Evolutionary conservation across 306 rosid species (phyloP), one percentile per base, ranked within the genome.

Genomic region (Trichosanthes cucumerina): DNA sequence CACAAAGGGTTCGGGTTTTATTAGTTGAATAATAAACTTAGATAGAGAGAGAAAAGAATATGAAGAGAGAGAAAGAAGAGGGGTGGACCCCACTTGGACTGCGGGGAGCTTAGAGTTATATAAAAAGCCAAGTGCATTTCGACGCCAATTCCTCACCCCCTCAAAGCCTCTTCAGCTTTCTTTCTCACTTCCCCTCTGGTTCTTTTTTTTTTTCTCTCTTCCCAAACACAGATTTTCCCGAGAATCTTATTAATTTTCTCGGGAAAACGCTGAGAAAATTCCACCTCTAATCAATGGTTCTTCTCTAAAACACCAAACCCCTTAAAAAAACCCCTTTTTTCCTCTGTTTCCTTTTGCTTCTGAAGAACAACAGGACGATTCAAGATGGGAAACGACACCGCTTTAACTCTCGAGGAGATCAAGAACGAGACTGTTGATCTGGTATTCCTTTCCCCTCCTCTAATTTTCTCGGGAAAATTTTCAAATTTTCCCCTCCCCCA

Each of bases 361-460:
- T 23, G 9, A 5, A 46, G 56, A 18, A 33, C 43, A 39, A 57
- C 15, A 23, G 14, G 9, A 3, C 7, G 43, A 59, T 14, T 64
- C 56, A 47, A 31, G 43, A 78, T 78, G 80, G 80, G 72, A 31
- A 78, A 78, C 59, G 80, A 78, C 39, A 60, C 64, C 19, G 82
- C 79, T 4, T 87, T 89, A 73, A 80, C 66, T 43, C 96, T 94
- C 1, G 97, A 93, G 70, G 90, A 87, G 87, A 90, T 93, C 86
- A 91, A 86, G 87, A 93, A 93, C 72, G 98, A 94, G 82, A 83
- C 96, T 4, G 98, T 94, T 85, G 98, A 94, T 90, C 86, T 94
- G 97, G 98, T 94, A 93, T 63, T 36, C 71, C 9, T 2, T 39
- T 24, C 19, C 18, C 44, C 28, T 9, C 28, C 60, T 36, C 65